Evolutionary conservation across 2,329 filamentous ascomycete genomes (phyloP), one percentile per base, ranked within the genome.

Genomic region (Aureobasidium sp.): DNA sequence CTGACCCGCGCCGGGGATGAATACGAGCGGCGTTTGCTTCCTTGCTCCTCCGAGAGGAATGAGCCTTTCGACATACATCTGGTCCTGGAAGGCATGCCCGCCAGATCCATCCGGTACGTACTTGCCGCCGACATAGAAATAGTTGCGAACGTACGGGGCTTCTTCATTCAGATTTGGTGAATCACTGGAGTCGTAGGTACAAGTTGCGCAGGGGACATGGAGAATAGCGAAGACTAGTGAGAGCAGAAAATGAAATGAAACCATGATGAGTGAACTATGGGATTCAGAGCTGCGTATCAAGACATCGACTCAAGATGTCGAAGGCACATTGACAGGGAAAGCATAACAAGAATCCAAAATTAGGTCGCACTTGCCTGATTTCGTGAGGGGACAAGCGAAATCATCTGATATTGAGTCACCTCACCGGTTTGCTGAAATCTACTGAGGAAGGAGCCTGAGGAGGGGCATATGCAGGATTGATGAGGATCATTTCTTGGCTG

Each of bases 21-120:
- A 70, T 29, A 80, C 67, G 37, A 80, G 68, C 0, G 78, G 77
- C 14, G 17, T 57, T 22, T 62, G 24, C 15, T 37, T 33, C 42
- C 45, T 35, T 37, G 37, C 62, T 67, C 49, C 68, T 68, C 62
- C 52, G 24, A 29, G 37, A 8, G 79, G 78, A 7, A 67, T 65
- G 17, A 82, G 72, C 61, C 73, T 74, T 71, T 83, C 81, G 31
- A 82, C 79, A 65, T 83, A 83, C 74, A 83, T 81, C 71, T 83
- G 81, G 59, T 75, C 74, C 24, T 53, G 59, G 63, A 68, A 65
- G 62, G 64, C 66, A 17, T 64, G 60, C 27, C 54, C 57, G 12
- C 59, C 62, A 27, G 33, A 47, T 11, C 31, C 54, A 35, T 58
- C 53, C 9, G 50, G n/a, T 9, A 65, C 62, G 60, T 70, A 70